Percentiles rank a stretch among this genome's conserved stretches.
Evolutionary conservation across 257 asterid genomes (phyloP).

Genomic region (Thymus mandschuricus): DNA sequence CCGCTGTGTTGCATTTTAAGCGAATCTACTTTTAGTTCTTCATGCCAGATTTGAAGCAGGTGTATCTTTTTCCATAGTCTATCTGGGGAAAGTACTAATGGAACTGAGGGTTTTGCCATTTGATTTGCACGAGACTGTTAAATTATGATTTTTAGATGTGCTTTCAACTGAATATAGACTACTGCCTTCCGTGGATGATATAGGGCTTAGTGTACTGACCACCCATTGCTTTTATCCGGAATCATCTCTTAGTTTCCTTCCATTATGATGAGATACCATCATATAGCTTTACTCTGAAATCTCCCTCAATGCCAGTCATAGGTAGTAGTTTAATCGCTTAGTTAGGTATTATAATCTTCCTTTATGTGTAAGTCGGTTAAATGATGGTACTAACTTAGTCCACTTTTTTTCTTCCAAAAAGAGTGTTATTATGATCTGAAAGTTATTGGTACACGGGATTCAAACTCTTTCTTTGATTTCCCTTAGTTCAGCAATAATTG

Average conservation of each 20-base stretch:
- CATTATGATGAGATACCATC: slow-evolving; percentile 13
- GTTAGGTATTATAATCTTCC: slow-evolving; percentile 7
- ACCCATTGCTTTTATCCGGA: neutral
- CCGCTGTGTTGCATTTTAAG: neutral
- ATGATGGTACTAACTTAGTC: neutral
- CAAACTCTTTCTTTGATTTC: neutral
- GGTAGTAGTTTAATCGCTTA: neutral
- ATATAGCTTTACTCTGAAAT: slow-evolving; percentile 1
- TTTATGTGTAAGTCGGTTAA: neutral
- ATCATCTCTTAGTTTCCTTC: neutral
- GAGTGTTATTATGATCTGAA: neutral
- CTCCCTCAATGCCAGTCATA: neutral
- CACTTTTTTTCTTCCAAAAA: neutral
- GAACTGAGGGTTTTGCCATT: neutral
- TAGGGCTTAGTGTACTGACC: neutral
- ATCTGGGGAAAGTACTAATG: neutral
- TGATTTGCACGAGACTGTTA: neutral
- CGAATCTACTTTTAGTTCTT: neutral
- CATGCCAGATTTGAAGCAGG: neutral
- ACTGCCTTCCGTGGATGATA: neutral
- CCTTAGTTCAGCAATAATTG: neutral
- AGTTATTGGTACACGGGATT: neutral
- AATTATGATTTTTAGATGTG: neutral
- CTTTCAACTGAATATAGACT: neutral
- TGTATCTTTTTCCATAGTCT: neutral